Evolutionary conservation across 495 filamentous ascomycete genomes (phyloP).

Genomic region (Lophiostoma macrostomum): DNA sequence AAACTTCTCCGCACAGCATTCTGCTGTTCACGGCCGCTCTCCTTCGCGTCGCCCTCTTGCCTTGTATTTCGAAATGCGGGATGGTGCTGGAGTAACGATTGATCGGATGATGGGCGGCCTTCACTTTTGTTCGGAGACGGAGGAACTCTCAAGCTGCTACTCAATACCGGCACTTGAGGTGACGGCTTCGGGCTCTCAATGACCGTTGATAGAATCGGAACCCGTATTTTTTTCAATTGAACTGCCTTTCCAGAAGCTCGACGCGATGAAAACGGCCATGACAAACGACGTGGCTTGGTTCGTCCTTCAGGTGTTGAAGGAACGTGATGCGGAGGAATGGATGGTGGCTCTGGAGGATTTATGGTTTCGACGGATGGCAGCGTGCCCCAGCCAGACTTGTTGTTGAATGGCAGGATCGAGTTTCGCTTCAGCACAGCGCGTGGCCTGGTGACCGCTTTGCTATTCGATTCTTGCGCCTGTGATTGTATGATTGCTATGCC

Average conservation of each 20-base stretch:
- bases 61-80: constrained; percentile 16
- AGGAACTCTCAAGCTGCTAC: neutral
- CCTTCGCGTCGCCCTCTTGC: neutral
- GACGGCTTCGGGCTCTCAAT: constrained; percentile 24
- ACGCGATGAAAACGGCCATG: constrained; percentile 28
- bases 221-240: constrained; percentile 12
- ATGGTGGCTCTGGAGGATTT: neutral
- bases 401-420: constrained; percentile 29
- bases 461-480: constrained; percentile 2
- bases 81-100: constrained; percentile 25
- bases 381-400: constrained; percentile 26
- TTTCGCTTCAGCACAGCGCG: constrained; percentile 27
- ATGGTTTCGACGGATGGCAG: constrained; percentile 24
- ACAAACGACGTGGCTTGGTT: constrained; percentile 8
- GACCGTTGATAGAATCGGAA: constrained; percentile 18
- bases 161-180: constrained; percentile 10
- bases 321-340: constrained; percentile 10
- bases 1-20: constrained; percentile 13
- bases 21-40: neutral
- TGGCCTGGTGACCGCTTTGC: constrained; percentile 7
- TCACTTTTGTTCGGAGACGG: neutral
- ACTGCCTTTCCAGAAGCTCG: constrained; percentile 19
- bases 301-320: constrained; percentile 12
- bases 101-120: constrained; percentile 19
- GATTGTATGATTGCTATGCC: constrained; percentile 17